Conservation (phyloP, 768 basidiomycete species). For the Phylloporus arenicola region DNA sequence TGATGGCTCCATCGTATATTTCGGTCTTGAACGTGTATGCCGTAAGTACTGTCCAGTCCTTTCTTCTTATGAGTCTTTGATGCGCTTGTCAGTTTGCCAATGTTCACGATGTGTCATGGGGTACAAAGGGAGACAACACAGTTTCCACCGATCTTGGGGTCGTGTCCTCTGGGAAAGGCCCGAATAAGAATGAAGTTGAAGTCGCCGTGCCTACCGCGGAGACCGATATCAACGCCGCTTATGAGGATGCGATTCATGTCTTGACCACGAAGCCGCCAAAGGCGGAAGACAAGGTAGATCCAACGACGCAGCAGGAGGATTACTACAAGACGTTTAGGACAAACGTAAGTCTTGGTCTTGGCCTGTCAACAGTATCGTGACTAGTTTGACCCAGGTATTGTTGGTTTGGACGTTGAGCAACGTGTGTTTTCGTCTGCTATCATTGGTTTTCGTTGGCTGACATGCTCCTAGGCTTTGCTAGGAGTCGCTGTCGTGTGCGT, state of each 20-base stretch:
- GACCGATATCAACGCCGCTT: conserved; percentile 83
- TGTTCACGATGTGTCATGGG: conserved; percentile 92
- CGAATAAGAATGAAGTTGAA: conserved; percentile 76
- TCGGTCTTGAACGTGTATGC: conserved; percentile 90
- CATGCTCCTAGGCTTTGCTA: conserved; percentile 48
- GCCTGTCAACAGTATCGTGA: not conserved
- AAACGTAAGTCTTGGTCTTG: conserved; percentile 44
- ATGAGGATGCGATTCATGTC: conserved; percentile 86
- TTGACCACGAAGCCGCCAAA: conserved; percentile 75
- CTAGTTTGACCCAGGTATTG: conserved; percentile 46
- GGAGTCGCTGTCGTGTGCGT: conserved; percentile 72
- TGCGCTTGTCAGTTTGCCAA: conserved; percentile 59
- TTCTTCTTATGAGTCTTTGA: conserved; percentile 1
- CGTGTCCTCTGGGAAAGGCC: conserved; percentile 52
- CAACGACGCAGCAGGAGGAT: conserved; percentile 67
- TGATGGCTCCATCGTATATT: conserved; percentile 93
- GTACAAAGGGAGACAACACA: conserved; percentile 93
- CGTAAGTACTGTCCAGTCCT: conserved; percentile 29
- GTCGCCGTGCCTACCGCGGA: conserved; percentile 81
- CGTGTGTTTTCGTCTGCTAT: conserved; percentile 38
- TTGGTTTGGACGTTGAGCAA: conserved; percentile 88
- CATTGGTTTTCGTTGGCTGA: conserved; percentile 8
- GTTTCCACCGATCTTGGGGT: conserved; percentile 80
- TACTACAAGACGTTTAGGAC: conserved; percentile 88
- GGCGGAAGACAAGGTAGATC: conserved; percentile 57